A percentile compares a stretch with the other conserved stretches of the same genome.
These are phyloP conservation scores for Athelia sp. DNA, from an alignment of 1,284 basidiomycete species.

Conservation along the genomic window DNA sequence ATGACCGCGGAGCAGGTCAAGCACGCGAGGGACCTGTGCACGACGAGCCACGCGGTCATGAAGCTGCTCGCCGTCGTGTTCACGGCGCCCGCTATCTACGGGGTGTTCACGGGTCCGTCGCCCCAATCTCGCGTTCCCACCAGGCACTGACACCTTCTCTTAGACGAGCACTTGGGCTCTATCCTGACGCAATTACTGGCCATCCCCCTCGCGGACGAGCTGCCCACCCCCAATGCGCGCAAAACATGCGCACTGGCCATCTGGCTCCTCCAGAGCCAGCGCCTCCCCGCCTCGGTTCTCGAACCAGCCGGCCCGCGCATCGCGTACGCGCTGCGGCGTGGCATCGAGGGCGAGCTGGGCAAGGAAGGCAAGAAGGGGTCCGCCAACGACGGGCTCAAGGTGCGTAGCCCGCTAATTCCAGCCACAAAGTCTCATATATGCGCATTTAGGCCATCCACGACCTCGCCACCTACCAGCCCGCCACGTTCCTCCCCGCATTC, in stretches of 20 bases:
- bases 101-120: conserved; percentile 56
- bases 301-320: conserved; percentile 57
- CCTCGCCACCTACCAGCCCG: conserved; percentile 54
- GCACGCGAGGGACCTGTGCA: conserved; percentile 70
- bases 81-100: conserved; percentile 50
- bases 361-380: conserved; percentile 83
- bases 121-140: conserved; percentile 2
- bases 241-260: conserved; percentile 76
- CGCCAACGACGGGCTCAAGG: conserved; percentile 68
- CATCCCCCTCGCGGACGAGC: conserved; percentile 58
- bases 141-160: conserved; percentile 1
- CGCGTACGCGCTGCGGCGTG: conserved; percentile 62
- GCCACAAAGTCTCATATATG: conserved; percentile 2
- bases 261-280: conserved; percentile 64
- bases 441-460: conserved; percentile 62
- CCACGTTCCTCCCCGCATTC: conserved; percentile 62
- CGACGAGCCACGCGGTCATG: conserved; percentile 61
- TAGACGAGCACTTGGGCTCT: conserved; percentile 53
- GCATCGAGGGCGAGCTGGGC: conserved; percentile 76
- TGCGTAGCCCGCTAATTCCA: conserved; percentile 21
- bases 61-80: conserved; percentile 57
- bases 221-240: conserved; percentile 77
- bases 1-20: conserved; percentile 73
- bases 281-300: conserved; percentile 57
- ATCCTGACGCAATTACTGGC: conserved; percentile 61